These are phyloP conservation scores for Vitellaria paradoxa DNA, from an alignment of 179 eudicot species.

Conservation along the genomic window DNA sequence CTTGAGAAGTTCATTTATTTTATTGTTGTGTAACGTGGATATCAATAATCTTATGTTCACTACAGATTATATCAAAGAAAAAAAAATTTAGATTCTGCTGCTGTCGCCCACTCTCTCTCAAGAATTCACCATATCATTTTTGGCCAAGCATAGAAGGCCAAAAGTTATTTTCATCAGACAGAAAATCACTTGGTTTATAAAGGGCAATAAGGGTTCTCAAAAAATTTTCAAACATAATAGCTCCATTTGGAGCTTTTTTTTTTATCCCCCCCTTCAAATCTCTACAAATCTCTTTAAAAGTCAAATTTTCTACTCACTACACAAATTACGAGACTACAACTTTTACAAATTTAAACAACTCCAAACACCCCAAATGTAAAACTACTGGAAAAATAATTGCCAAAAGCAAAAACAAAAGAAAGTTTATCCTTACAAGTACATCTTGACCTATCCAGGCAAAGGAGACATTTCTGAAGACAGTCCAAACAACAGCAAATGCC, in stretches of 20 bases:
- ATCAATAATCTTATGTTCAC: neutral
- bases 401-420: neutral
- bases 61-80: neutral
- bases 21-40: neutral
- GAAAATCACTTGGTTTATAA: neutral
- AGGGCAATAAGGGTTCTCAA: neutral
- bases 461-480: slow-evolving; percentile 45
- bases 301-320: too few species aligned
- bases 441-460: slow-evolving; percentile 93
- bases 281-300: too few species aligned
- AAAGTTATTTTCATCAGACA: neutral
- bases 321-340: too few species aligned
- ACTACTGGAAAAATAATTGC: neutral
- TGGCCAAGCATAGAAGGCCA: neutral
- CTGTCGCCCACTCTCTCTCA: too few species aligned
- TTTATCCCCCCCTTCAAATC: too few species aligned
- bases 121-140: neutral
- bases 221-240: neutral
- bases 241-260: too few species aligned
- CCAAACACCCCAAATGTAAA: neutral
- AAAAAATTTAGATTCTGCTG: too few species aligned
- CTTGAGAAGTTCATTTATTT: neutral
- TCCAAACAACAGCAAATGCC: slow-evolving; percentile 71
- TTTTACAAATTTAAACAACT: too few species aligned
- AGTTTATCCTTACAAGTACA: slow-evolving; percentile 62